A percentile compares a stretch with the other conserved stretches of the same genome.
Conservation (phyloP, 768 basidiomycete species). For the Amanita exitialis region DNA sequence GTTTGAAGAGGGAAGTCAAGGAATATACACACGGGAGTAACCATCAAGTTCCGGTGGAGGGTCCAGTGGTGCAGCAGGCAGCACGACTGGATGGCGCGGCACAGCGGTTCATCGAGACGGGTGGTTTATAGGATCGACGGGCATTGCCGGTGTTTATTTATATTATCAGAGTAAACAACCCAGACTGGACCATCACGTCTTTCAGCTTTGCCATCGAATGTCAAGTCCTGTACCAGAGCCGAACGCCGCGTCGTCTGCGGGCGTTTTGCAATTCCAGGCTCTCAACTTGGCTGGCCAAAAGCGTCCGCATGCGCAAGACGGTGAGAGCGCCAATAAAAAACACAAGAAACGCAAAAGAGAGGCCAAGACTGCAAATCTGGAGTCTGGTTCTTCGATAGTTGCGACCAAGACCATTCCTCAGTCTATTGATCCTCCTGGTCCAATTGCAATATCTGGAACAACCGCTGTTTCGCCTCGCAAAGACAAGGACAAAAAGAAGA, state of each 20-base stretch:
- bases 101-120: constrained; percentile 22
- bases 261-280: background rate
- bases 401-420: background rate
- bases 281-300: background rate
- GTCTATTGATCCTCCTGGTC: background rate
- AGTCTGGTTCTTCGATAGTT: constrained; percentile 4
- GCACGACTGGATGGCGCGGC: constrained; percentile 17
- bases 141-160: background rate
- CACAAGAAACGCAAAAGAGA: constrained; percentile 4
- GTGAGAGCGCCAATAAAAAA: background rate
- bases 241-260: background rate
- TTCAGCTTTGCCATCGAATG: background rate
- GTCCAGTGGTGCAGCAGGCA: background rate
- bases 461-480: background rate
- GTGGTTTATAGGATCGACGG: constrained; percentile 11
- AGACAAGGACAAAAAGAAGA: constrained; percentile 26
- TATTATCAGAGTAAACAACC: background rate
- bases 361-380: background rate
- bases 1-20: constrained; percentile 11
- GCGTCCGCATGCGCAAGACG: background rate
- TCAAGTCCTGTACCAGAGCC: background rate
- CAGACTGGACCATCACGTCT: background rate
- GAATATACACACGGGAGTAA: background rate
- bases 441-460: background rate
- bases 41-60: background rate